A percentile compares a stretch with the other conserved stretches of the same genome.
Evolutionary conservation across 805 yeast genomes (phyloP).

Genomic region (Kodamaea jinghongensis): DNA sequence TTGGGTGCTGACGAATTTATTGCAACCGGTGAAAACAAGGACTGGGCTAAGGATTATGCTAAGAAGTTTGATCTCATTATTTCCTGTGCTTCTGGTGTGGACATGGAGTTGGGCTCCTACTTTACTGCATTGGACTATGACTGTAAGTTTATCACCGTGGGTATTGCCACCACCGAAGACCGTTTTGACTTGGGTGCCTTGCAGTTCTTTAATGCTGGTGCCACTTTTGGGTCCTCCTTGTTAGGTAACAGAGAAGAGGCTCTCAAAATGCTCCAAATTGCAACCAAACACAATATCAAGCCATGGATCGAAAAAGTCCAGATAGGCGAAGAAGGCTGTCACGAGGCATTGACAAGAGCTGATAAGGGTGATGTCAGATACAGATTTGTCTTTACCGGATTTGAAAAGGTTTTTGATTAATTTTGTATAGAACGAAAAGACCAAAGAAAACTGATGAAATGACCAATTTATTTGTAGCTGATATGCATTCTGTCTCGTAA

Average conservation of each 20-base stretch:
- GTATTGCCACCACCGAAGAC: constrained; percentile 45
- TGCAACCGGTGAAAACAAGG: constrained; percentile 50
- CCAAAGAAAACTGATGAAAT: too few relatives aligned
- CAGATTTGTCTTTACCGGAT: constrained; percentile 60
- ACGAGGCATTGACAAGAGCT: constrained; percentile 54
- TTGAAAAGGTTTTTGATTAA: constrained; percentile 43
- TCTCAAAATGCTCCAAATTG: constrained; percentile 61
- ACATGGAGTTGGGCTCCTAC: constrained; percentile 48
- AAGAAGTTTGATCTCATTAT: constrained; percentile 50
- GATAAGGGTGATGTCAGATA: constrained; percentile 57
- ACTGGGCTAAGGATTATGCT: constrained; percentile 34
- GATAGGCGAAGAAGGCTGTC: constrained; percentile 50
- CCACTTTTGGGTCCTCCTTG: constrained; percentile 55
- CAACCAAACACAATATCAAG: constrained; percentile 53
- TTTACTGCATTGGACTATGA: constrained; percentile 52
- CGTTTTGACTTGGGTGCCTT: constrained; percentile 36
- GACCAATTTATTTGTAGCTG: too few relatives aligned
- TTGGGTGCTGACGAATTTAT: constrained; percentile 54
- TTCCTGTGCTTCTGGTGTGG: constrained; percentile 51
- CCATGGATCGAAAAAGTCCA: constrained; percentile 66
- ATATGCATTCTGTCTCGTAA: too few relatives aligned
- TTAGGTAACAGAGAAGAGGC: constrained; percentile 66
- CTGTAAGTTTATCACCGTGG: constrained; percentile 62
- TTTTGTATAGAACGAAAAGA: too few relatives aligned
- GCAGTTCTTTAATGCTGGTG: constrained; percentile 49